phyloP scores from a whole-genome alignment of 441 rosid genomes.

The Gossypium schwendimanii region DNA sequence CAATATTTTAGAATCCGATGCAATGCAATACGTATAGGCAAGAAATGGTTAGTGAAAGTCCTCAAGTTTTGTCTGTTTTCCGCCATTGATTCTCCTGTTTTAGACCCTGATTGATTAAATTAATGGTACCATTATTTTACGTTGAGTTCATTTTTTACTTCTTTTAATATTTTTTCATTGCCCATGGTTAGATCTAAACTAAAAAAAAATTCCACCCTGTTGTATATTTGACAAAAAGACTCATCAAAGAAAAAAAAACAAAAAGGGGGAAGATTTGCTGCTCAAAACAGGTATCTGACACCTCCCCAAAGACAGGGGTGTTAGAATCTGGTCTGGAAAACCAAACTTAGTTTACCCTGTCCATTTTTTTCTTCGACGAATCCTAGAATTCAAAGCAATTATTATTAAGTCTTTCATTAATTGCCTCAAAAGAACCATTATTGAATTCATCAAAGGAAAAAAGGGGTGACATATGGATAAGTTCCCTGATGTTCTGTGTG shows the following conservation, averaged over 20 bases:
- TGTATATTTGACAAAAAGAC: conserved; percentile 20
- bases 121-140: conserved; percentile 3
- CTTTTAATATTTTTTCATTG: not conserved
- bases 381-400: conserved; percentile 31
- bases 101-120: conserved; percentile 17
- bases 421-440: conserved; percentile 11
- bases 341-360: conserved; percentile 15
- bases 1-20: conserved; percentile 27
- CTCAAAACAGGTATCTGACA: conserved; percentile 24
- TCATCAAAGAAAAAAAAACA: not conserved
- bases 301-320: conserved; percentile 21
- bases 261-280: conserved; percentile 21
- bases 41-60: conserved; percentile 26
- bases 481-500: conserved; percentile 25
- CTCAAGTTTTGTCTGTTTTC: conserved; percentile 30
- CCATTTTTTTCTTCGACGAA: conserved; percentile 18
- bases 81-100: conserved; percentile 29
- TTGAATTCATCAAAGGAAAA: not conserved
- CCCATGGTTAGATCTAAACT: conserved; percentile 28
- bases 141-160: conserved; percentile 8
- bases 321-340: conserved; percentile 29
- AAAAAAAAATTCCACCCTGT: conserved; percentile 7
- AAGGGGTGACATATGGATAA: conserved; percentile 34
- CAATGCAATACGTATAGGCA: conserved; percentile 20
- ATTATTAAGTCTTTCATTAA: conserved; percentile 16